Conservation (phyloP, 2,329 filamentous ascomycete species). For the Paecilomyces sp. region DNA sequence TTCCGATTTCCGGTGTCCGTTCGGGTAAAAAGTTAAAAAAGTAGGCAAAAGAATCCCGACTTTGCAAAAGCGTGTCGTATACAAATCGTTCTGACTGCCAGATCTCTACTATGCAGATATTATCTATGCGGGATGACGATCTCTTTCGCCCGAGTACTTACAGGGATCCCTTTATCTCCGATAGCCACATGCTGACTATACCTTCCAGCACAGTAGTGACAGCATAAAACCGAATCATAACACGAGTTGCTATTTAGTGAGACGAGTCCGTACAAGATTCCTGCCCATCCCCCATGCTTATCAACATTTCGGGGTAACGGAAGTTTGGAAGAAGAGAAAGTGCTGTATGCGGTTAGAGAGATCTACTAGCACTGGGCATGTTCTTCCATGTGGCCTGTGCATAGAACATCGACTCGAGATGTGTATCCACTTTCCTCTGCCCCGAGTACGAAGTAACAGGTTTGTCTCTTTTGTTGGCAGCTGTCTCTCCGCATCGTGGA, state of each 20-base stretch:
- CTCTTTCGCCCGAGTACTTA: background rate
- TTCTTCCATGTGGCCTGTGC: background rate
- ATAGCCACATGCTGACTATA: background rate
- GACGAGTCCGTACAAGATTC: background rate
- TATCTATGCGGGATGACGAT: background rate
- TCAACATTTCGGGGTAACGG: background rate
- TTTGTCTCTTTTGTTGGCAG: background rate
- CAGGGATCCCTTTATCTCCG: background rate
- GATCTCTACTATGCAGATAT: no score
- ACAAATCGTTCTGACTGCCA: no score
- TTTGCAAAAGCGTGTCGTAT: no score
- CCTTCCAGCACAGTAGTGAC: no score
- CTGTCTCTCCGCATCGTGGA: background rate
- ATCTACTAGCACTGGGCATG: background rate
- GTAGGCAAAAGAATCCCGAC: background rate
- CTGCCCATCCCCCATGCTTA: background rate
- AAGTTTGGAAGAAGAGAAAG: background rate
- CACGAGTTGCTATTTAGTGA: no score
- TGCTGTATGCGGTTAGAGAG: background rate
- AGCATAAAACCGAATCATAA: no score
- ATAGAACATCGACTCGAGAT: background rate
- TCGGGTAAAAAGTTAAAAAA: background rate
- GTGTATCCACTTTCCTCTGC: background rate
- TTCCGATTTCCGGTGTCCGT: background rate
- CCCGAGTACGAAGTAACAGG: no score